Evolutionary conservation across 768 basidiomycete species (phyloP).

Genomic region (Lactarius evosmus): DNA sequence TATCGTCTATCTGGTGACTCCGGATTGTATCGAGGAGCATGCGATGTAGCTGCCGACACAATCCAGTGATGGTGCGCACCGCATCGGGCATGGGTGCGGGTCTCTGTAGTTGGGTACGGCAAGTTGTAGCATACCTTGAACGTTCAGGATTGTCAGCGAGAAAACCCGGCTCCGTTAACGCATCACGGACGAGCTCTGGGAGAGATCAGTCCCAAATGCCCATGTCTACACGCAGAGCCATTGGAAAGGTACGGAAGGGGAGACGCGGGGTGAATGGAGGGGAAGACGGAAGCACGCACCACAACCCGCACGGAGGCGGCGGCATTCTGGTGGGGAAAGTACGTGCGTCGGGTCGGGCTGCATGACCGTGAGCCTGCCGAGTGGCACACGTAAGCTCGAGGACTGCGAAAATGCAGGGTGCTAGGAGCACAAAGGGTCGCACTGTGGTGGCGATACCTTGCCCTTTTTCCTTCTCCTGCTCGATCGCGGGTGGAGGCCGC

Average conservation of each 20-base stretch:
- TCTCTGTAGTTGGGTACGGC: background rate
- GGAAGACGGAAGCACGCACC: background rate
- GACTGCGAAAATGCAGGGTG: slow-evolving; percentile 43
- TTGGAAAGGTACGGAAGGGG: too few relatives aligned
- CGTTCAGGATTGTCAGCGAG: slow-evolving; percentile 35
- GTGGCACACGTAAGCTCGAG: slow-evolving; percentile 40
- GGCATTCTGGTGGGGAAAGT: slow-evolving; percentile 36
- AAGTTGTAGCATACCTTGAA: slow-evolving; percentile 35
- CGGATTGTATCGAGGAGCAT: slow-evolving; percentile 38
- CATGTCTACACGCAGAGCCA: too few relatives aligned
- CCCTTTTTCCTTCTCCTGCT: too few relatives aligned
- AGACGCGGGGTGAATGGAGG: too few relatives aligned
- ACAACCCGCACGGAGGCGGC: slow-evolving; percentile 37
- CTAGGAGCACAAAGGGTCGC: slow-evolving; percentile 26
- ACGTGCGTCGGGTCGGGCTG: slow-evolving; percentile 42
- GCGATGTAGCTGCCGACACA: slow-evolving; percentile 39
- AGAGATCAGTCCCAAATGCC: too few relatives aligned
- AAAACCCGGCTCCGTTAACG: slow-evolving; percentile 35
- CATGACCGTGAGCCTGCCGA: slow-evolving; percentile 53
- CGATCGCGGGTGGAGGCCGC: too few relatives aligned
- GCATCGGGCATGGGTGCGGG: background rate
- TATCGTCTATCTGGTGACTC: too few relatives aligned
- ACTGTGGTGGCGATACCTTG: too few relatives aligned
- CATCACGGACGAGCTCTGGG: slow-evolving; percentile 34
- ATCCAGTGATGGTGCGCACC: too few relatives aligned